These are phyloP conservation scores for Geopyxis carbonaria DNA, from an alignment of 495 filamentous ascomycete genomes.

Conservation along the genomic window DNA sequence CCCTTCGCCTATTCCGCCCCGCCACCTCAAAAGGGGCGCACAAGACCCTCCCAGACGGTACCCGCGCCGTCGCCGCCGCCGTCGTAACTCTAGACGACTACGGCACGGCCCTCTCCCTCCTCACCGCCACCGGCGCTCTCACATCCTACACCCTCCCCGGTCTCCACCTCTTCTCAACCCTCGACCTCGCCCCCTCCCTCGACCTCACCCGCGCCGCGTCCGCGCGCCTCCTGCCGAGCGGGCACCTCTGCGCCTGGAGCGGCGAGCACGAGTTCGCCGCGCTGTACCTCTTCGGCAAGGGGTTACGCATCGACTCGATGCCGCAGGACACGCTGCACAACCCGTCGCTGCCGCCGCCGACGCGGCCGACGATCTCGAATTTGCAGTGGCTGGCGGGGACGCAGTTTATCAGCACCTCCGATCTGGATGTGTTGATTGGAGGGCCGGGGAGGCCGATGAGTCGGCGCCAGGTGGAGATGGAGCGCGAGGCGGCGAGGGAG, in stretches of 20 bases:
- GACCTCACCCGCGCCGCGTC: neutral
- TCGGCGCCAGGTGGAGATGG: slow-evolving; percentile 54
- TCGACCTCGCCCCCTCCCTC: neutral
- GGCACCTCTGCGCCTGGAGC: slow-evolving; percentile 74
- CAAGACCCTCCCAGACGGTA: slow-evolving; percentile 62
- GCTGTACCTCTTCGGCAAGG: slow-evolving; percentile 64
- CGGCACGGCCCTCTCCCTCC: slow-evolving; percentile 59
- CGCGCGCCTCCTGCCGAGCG: slow-evolving; percentile 20
- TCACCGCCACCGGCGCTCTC: slow-evolving; percentile 64
- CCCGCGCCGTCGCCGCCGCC: slow-evolving; percentile 57
- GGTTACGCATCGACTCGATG: slow-evolving; percentile 33
- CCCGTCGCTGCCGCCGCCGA: slow-evolving; percentile 47
- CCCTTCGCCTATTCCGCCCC: slow-evolving; percentile 47
- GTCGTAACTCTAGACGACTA: slow-evolving; percentile 55
- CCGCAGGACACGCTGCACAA: slow-evolving; percentile 64
- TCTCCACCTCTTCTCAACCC: slow-evolving; percentile 52
- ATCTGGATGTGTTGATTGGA: slow-evolving; percentile 82
- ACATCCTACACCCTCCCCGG: slow-evolving; percentile 71
- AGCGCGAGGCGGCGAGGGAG: slow-evolving; percentile 40
- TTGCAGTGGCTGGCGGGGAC: slow-evolving; percentile 93
- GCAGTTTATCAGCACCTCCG: slow-evolving; percentile 73
- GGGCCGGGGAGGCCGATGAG: slow-evolving; percentile 74
- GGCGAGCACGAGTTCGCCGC: slow-evolving; percentile 70
- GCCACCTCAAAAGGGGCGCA: slow-evolving; percentile 65
- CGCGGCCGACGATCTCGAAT: slow-evolving; percentile 87